phyloP scores from a whole-genome alignment of 345 rosid genomes.

The Psidium guajava region DNA sequence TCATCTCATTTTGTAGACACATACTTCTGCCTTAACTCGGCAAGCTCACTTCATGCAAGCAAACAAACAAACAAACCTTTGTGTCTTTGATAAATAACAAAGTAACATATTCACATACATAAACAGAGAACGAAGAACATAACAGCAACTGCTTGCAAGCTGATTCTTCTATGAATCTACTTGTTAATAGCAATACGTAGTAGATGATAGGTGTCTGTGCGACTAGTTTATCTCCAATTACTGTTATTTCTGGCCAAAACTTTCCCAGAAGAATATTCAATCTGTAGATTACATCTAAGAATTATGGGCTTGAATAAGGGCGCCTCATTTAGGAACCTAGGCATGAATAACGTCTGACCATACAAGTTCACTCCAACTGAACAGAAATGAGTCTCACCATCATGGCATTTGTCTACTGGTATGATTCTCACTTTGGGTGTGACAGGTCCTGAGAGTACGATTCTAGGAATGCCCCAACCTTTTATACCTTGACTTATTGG shows the following conservation, averaged over 20 bases:
- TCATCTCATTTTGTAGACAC: background rate
- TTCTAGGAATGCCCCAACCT: conserved; percentile 55
- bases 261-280: background rate
- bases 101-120: background rate
- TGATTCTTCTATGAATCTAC: background rate
- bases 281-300: background rate
- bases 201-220: background rate
- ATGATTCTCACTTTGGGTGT: conserved; percentile 86
- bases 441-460: conserved; percentile 75
- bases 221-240: background rate
- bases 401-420: conserved; percentile 77
- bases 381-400: background rate
- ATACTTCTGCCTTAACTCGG: background rate
- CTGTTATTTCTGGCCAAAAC: background rate
- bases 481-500: background rate
- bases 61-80: background rate
- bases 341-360: background rate
- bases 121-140: background rate
- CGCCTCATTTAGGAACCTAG: background rate
- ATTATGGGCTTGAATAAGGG: background rate
- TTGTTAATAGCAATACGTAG: background rate
- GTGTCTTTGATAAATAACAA: background rate
- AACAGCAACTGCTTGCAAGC: background rate
- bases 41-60: background rate
- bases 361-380: background rate